These are phyloP conservation scores for Acanthamoeba rhysodes DNA, from an alignment of 208 protist species.

Conservation along the genomic window DNA sequence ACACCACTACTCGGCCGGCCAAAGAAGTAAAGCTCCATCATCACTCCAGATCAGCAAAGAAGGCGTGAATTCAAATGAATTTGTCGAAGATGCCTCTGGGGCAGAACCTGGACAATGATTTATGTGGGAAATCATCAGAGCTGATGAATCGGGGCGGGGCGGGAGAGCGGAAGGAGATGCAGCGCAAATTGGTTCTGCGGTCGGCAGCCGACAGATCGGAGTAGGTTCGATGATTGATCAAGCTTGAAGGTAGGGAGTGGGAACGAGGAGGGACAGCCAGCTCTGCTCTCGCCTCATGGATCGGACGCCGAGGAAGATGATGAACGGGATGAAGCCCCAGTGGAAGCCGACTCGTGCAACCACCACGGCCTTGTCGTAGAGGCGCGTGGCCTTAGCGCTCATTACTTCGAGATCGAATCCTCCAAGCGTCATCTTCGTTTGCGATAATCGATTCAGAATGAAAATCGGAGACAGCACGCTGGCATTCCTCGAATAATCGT, in stretches of 20 bases:
- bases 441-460: neutral
- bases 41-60: too few species aligned
- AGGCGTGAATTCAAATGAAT: too few species aligned
- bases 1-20: too few species aligned
- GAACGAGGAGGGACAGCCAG: constrained; percentile 41
- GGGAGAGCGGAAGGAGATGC: too few species aligned
- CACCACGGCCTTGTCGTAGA: neutral
- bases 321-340: constrained; percentile 69
- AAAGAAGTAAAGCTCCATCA: too few species aligned
- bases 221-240: neutral
- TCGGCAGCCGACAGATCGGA: neutral
- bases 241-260: constrained; percentile 15
- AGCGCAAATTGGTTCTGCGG: too few species aligned
- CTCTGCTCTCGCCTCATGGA: constrained; percentile 66
- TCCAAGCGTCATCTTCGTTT: neutral
- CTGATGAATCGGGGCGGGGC: too few species aligned
- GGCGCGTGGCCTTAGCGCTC: neutral
- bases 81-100: too few species aligned
- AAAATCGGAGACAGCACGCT: too few species aligned
- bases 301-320: constrained; percentile 66
- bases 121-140: too few species aligned
- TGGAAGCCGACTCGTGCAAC: constrained; percentile 38
- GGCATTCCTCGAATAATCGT: too few species aligned
- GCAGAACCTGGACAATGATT: too few species aligned
- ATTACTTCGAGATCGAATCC: neutral